Evolutionary conservation across 768 basidiomycete genomes (phyloP).

Genomic region (Sarcodon sp.): DNA sequence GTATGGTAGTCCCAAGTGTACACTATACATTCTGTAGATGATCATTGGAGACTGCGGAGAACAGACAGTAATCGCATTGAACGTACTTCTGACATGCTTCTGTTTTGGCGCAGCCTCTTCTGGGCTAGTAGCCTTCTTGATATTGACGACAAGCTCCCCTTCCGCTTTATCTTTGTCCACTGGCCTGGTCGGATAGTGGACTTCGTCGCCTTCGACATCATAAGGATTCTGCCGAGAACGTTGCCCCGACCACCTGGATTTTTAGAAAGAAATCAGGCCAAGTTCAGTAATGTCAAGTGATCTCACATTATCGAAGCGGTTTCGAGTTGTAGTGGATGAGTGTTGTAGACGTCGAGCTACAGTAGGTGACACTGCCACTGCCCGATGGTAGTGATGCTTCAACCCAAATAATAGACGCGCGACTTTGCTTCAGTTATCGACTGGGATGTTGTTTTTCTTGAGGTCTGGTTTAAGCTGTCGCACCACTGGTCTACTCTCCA

Average conservation of each 20-base stretch:
- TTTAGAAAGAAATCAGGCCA: too few species aligned
- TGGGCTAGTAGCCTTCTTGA: conserved; percentile 95
- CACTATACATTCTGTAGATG: conserved; percentile 77
- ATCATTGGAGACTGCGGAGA: not conserved
- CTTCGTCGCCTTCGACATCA: conserved; percentile 67
- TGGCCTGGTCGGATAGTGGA: conserved; percentile 92
- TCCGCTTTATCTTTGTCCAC: conserved; percentile 99
- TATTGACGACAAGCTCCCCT: conserved; percentile 83
- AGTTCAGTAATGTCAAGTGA: too few species aligned
- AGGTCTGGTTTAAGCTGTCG: conserved; percentile 1
- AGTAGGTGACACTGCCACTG: too few species aligned
- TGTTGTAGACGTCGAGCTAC: too few species aligned
- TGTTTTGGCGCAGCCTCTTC: conserved; percentile 98
- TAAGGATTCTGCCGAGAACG: conserved; percentile 18
- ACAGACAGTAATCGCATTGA: not conserved
- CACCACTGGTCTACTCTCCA: not conserved
- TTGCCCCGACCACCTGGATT: conserved; percentile 2
- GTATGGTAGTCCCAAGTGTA: conserved; percentile 99
- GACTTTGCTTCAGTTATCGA: too few species aligned
- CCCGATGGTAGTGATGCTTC: too few species aligned
- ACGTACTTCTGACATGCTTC: conserved; percentile 96
- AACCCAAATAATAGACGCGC: too few species aligned
- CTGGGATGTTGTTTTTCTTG: conserved; percentile 2
- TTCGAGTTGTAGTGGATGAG: too few species aligned
- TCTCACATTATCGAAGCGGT: too few species aligned